These are phyloP conservation scores for Plectosphaerella cucumerina DNA, from an alignment of 2,329 filamentous ascomycete species.

Conservation along the genomic window DNA sequence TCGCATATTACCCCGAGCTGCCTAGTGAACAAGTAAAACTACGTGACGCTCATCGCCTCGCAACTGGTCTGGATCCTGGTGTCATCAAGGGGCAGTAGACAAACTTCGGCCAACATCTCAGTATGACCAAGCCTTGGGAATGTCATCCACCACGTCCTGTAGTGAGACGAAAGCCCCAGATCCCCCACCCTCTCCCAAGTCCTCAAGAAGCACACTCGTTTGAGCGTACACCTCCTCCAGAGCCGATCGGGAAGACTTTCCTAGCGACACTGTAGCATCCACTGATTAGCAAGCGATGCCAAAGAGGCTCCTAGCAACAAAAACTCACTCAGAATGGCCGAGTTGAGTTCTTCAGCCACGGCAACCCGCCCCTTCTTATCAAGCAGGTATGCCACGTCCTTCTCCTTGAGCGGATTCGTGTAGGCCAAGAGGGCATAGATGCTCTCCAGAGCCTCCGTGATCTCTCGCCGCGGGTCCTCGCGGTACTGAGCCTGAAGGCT, in stretches of 20 bases:
- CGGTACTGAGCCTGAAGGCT: slow-evolving; percentile 73
- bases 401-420: slow-evolving; percentile 69
- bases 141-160: slow-evolving; percentile 42
- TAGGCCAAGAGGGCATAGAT: slow-evolving; percentile 90
- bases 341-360: slow-evolving; percentile 91
- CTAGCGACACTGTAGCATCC: slow-evolving; percentile 65
- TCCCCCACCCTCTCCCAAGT: slow-evolving; percentile 74
- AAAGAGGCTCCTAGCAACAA: not conserved
- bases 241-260: slow-evolving; percentile 82
- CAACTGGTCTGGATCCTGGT: too few species aligned
- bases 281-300: slow-evolving; percentile 12
- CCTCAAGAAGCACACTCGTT: slow-evolving; percentile 79
- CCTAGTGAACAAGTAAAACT: too few species aligned
- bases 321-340: slow-evolving; percentile 78
- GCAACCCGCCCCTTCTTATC: slow-evolving; percentile 69
- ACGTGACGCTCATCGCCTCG: too few species aligned
- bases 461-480: slow-evolving; percentile 64
- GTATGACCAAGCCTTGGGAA: slow-evolving; percentile 27
- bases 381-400: slow-evolving; percentile 71
- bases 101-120: not conserved
- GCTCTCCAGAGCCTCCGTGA: slow-evolving; percentile 71
- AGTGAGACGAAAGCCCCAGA: slow-evolving; percentile 75
- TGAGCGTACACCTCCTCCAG: slow-evolving; percentile 83
- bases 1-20: too few species aligned
- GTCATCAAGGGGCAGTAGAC: too few species aligned